Conservation (phyloP, 306 rosid species). For the Inga leiocalycina region DNA sequence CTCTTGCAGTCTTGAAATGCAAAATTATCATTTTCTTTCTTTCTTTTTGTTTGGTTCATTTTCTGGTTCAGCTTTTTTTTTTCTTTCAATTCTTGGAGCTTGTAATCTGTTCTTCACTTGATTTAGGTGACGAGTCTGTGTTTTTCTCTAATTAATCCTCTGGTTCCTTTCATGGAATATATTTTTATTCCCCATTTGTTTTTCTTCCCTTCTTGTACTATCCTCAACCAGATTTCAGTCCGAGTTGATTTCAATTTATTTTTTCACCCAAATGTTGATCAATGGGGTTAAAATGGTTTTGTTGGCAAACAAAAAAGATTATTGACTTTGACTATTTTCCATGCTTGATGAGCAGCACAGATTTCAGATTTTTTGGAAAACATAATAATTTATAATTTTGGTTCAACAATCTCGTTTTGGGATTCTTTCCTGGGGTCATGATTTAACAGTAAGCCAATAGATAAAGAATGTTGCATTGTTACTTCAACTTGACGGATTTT, state of each 20-base stretch:
- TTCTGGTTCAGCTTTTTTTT: neutral
- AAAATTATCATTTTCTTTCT: neutral
- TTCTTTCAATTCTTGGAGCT: neutral
- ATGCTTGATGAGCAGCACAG: neutral
- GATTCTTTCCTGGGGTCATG: neutral
- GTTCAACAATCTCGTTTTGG: neutral
- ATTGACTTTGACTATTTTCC: neutral
- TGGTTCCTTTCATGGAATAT: neutral
- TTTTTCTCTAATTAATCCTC: neutral
- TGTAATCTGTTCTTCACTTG: neutral
- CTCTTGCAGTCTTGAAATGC: neutral
- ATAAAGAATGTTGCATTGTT: neutral
- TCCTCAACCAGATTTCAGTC: neutral
- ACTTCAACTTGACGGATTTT: neutral
- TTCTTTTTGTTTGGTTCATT: neutral
- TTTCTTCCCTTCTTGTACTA: neutral
- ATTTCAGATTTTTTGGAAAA: no score
- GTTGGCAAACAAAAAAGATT: conserved; percentile 3
- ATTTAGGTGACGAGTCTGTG: neutral
- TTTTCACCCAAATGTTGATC: neutral
- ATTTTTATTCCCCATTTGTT: neutral
- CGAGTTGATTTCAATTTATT: no score
- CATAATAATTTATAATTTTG: neutral
- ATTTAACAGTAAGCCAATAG: neutral
- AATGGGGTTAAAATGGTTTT: neutral